Evolutionary conservation across 306 rosid genomes (phyloP), one percentile per base, ranked within the genome.

Genomic region (Prunus armeniaca): DNA sequence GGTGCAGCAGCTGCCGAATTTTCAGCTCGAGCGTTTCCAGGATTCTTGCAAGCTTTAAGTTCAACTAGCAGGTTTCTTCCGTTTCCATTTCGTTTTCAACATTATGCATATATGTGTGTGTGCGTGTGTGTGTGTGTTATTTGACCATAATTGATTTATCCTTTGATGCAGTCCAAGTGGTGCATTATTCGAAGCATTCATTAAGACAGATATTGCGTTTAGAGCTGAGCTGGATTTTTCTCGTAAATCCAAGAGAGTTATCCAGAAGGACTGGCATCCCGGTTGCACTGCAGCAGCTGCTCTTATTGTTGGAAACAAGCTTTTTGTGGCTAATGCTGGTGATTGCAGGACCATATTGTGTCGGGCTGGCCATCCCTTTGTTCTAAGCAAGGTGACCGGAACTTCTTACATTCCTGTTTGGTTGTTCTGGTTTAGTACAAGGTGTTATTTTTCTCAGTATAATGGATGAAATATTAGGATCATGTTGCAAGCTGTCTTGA

Each of bases 1-100:
- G 98, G 98, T 81, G 92, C 96, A 43, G 97, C 90, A 61, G 97
- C 98, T 60, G 97, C 98, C 9, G 96, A 92, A 87, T 95, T 95
- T 86, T 89, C 96, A 64, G 93, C 81, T 72, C 82, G 69, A 81
- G 97, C 96, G 58, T 65, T 95, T 71, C 98, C 93, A 52, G 87
- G 89, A 74, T 78, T 89, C 88, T 84, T 95, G 87, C 89, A 72
- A 78, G 80, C 82, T 77, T 77, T 57, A 12, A 82, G 74, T 78
- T 79, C 82, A 55, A 54, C 56, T 24, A 79, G 71, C 81, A 84
- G 98, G 98, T 91, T 75, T 41, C 52, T 47, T 75, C 43, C 56
- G 58, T 52, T 65, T 17, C 32, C 10, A 17, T 20, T 57, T 65
- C 45, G 51, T 67, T 83, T 62, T 47, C 55, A 38, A 62, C 66